These are phyloP conservation scores for Sordariomycetes sp. DNA, from an alignment of 2,329 filamentous ascomycete species.

Conservation along the genomic window DNA sequence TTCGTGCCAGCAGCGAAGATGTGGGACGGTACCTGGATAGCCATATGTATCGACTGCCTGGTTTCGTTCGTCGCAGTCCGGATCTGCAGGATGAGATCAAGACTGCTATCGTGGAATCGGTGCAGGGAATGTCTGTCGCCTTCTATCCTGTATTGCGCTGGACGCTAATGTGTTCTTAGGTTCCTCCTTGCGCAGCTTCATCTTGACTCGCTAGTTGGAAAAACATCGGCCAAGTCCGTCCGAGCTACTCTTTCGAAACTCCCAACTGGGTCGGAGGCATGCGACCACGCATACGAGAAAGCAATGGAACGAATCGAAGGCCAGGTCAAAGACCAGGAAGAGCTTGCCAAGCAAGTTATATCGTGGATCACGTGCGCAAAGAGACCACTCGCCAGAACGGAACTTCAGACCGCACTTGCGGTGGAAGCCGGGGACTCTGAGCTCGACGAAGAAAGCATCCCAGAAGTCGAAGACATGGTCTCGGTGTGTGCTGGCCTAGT, in stretches of 20 bases:
- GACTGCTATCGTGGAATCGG: not conserved
- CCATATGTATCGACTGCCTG: slow-evolving; percentile 2
- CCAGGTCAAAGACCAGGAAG: slow-evolving; percentile 19
- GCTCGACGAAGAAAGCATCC: slow-evolving; percentile 24
- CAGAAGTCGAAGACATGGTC: slow-evolving; percentile 20
- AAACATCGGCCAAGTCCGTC: slow-evolving; percentile 20
- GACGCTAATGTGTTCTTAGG: not conserved
- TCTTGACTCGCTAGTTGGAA: slow-evolving; percentile 9
- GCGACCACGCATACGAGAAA: slow-evolving; percentile 28
- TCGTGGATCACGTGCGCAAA: slow-evolving; percentile 29
- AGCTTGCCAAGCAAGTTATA: slow-evolving; percentile 27
- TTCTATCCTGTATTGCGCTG: not conserved
- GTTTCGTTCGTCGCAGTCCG: not conserved
- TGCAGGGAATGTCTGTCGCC: not conserved
- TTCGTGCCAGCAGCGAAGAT: slow-evolving; percentile 6
- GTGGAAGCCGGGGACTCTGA: slow-evolving; percentile 14
- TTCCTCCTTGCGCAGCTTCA: slow-evolving; percentile 11
- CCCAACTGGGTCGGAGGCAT: slow-evolving; percentile 15
- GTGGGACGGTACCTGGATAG: slow-evolving; percentile 5
- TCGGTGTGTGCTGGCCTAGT: slow-evolving; percentile 31
- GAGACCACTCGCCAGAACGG: slow-evolving; percentile 18
- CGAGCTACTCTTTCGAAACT: slow-evolving; percentile 18
- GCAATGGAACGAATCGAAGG: slow-evolving; percentile 31
- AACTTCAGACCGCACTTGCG: slow-evolving; percentile 33
- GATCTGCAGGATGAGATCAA: slow-evolving; percentile 7